Base-by-base conservation (phyloP, 2,329 filamentous ascomycete species). In the Apiospora marii region DNA sequence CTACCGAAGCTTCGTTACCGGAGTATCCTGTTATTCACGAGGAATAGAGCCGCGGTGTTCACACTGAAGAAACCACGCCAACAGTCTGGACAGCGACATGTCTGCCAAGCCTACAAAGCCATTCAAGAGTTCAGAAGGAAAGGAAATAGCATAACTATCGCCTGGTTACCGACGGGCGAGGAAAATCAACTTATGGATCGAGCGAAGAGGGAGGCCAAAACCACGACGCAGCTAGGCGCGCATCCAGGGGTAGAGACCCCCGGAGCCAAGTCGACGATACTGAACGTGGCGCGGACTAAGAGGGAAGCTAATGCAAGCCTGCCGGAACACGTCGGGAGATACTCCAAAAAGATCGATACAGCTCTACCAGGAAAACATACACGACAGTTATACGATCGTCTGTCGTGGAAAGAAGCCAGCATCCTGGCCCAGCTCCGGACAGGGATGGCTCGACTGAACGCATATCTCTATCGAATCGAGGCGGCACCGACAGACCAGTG, bases 251-350 rank as follows among this genome's bases (percentile, higher is more conserved):
- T 16, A 14, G 12, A 30, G 58, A 34, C 58, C 16, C 70, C 58
- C 13, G 41, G 68, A 67, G 68, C 71, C 34, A 72, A 61, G 27
- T 72, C 71, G 34, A 72, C 71, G 27, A 68, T 44, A 41, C 61
- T 71, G 19, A 70, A 70, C 27, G 41, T 37, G 1, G 67, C 67
- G 12, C 37, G 44, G 49, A 67, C n/a, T n/a, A 49, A 67, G 24
- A 41, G 69, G 22, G 10, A n/a, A 4, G 30, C n/a, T 22, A 7
- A 16, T 24, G 22, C 22, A 49, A 30, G 22, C 48, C 49, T 72
- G 51, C 71, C 53, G 22, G 71, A 70, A n/a, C 69, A 51, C 27
- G 67, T 48, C 41, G 44, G 44, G 24, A 46, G 13, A 16, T 37
- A 46, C 44, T 69, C 67, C 24, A 69, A 69, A 34, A 16, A 37